phyloP scores from a whole-genome alignment of 1,284 basidiomycete genomes.

The Xerocomus nothofagi region DNA sequence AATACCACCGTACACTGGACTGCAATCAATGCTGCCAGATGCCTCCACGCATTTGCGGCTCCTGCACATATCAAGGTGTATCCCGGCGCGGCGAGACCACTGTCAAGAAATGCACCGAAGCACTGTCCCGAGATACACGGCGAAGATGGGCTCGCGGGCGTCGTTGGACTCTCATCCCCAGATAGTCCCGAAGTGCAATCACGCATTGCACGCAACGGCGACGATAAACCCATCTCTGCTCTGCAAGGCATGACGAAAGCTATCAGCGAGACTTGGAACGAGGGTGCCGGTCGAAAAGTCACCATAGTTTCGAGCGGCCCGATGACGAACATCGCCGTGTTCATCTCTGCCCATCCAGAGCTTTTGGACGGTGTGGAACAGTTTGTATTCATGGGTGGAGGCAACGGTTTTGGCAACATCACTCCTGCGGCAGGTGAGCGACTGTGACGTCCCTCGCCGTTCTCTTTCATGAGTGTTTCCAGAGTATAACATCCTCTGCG shows the following conservation, averaged over 20 bases:
- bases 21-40: conserved; percentile 68
- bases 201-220: conserved; percentile 43
- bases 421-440: conserved; percentile 68
- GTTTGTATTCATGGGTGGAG: conserved; percentile 89
- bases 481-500: conserved; percentile 83
- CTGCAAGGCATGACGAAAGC: conserved; percentile 65
- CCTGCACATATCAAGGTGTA: conserved; percentile 56
- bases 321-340: conserved; percentile 83
- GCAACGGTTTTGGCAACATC: conserved; percentile 77
- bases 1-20: conserved; percentile 68
- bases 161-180: conserved; percentile 63
- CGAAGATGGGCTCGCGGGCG: conserved; percentile 74
- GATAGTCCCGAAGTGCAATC: conserved; percentile 49
- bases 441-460: not conserved
- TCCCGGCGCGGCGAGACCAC: conserved; percentile 66
- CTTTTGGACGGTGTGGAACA: conserved; percentile 69
- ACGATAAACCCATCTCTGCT: conserved; percentile 48
- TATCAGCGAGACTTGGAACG: conserved; percentile 54
- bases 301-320: conserved; percentile 75
- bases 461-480: conserved; percentile 9
- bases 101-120: conserved; percentile 47
- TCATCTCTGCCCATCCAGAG: conserved; percentile 69
- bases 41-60: conserved; percentile 69
- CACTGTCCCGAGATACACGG: conserved; percentile 79
- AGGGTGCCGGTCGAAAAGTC: conserved; percentile 54